These are phyloP conservation scores for Orbilia brochopaga DNA, from an alignment of 2,329 filamentous ascomycete species.

Conservation along the genomic window DNA sequence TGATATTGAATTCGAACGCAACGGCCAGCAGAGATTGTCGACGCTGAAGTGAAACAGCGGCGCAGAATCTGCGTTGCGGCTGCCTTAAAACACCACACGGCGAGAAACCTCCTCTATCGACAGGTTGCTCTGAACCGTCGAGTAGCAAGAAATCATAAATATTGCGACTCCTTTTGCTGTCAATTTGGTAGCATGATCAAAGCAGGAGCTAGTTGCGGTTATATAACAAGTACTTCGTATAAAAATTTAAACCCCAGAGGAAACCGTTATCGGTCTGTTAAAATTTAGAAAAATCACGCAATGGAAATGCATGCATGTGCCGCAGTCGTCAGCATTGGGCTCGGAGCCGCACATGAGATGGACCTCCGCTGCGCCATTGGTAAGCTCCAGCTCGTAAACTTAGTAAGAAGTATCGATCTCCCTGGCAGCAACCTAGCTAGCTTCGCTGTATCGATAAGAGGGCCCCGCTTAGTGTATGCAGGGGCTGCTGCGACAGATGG, in stretches of 20 bases:
- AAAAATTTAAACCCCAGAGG: too few relatives aligned
- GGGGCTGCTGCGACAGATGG: too few relatives aligned
- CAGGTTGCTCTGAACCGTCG: neutral
- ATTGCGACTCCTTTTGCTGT: too few relatives aligned
- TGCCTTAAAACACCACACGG: conserved; percentile 39
- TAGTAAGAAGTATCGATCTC: neutral
- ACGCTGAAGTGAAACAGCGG: neutral
- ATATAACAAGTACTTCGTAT: too few relatives aligned
- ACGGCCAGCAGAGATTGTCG: conserved; percentile 1
- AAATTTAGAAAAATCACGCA: conserved; percentile 27
- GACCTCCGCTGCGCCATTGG: conserved; percentile 42
- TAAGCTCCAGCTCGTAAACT: neutral
- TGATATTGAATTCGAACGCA: conserved; percentile 10
- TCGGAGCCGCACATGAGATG: conserved; percentile 40
- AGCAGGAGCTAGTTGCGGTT: too few relatives aligned
- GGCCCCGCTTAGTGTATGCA: too few relatives aligned
- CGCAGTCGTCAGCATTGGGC: conserved; percentile 12
- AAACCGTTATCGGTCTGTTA: too few relatives aligned
- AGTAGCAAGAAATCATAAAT: too few relatives aligned
- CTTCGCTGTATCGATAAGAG: neutral
- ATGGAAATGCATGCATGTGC: neutral
- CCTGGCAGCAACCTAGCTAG: neutral
- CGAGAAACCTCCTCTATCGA: neutral
- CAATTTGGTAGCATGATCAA: too few relatives aligned
- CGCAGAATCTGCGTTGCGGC: conserved; percentile 39